Base-by-base conservation (phyloP, 2,329 filamentous ascomycete species). In the Blastomyces percursus region DNA sequence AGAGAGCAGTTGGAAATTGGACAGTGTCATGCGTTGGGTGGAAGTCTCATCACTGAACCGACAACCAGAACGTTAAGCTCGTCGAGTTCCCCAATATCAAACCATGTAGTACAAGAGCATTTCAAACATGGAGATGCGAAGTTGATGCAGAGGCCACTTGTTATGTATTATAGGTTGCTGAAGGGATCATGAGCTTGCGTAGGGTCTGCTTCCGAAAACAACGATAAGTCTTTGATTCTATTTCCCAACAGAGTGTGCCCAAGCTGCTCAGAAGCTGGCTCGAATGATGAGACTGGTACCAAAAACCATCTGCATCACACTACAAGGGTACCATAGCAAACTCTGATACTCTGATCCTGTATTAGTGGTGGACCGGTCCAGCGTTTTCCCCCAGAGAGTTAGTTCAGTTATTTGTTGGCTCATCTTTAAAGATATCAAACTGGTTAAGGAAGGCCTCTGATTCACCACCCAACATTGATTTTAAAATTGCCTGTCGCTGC, bases 81-180 rank as follows among this genome's bases (percentile, higher is more conserved):
- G 27, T 42, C 59, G 16, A 52, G 19, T 24, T 40, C 19, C 21
- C n/a, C n/a, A 9, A 50, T 30, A 12, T 52, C 35, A n/a, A 51
- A 52, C 14, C 48, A n/a, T 16, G 59, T 27, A 14, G 21, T 38
- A 52, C 8, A 30, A 48, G 44, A 19, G 8, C 32, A 52, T 61
- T 51, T 61, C 30, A 24, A 61, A 14, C 1, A 32, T 21, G 2
- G 48, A 61, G 16, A 19, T 16, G 48, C 44, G 32, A 2, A 61
- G 59, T 40, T 52, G 44, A 54, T 61, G 59, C n/a, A 61, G 59
- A 24, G 54, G 48, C 48, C 59, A 61, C 32, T 9, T 61, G 16
- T 54, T 60, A 27, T 60, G 35, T 42, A 42, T 21, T 40, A 46
- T 4, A 46, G 11, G 24, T 21, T 40, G 30, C 14, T 52, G 12